Conservation (phyloP, 1,284 basidiomycete species). For the Sporisorium graminicola region DNA sequence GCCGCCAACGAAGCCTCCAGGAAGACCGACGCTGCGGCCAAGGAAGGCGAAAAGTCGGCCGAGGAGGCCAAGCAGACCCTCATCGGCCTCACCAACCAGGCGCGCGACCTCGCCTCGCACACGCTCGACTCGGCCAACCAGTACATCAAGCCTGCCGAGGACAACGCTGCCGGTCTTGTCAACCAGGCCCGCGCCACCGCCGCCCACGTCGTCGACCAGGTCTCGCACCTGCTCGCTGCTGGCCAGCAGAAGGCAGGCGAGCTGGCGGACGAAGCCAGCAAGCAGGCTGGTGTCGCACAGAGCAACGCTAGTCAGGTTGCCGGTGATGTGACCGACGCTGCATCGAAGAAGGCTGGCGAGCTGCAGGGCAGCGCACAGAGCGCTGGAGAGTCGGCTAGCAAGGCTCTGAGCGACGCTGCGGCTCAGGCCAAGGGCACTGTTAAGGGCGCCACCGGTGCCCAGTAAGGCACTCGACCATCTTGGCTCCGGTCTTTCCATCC, state of each 20-base stretch:
- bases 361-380: conserved; percentile 27
- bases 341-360: conserved; percentile 37
- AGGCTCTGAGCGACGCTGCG: conserved; percentile 51
- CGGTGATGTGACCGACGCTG: conserved; percentile 26
- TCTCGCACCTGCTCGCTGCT: conserved; percentile 40
- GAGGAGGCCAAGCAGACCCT: conserved; percentile 56
- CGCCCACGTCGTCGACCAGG: conserved; percentile 43
- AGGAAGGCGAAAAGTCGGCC: conserved; percentile 49
- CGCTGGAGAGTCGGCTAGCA: conserved; percentile 32
- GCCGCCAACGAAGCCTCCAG: conserved; percentile 48
- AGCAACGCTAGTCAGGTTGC: conserved; percentile 20
- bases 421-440: conserved; percentile 50
- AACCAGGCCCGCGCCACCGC: conserved; percentile 50
- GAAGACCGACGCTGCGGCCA: conserved; percentile 39
- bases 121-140: conserved; percentile 57
- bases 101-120: conserved; percentile 51
- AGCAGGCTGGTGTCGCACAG: conserved; percentile 33
- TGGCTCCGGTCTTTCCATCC: neutral
- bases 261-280: conserved; percentile 41
- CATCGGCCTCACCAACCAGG: conserved; percentile 50
- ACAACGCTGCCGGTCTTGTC: conserved; percentile 40
- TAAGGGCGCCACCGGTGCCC: conserved; percentile 34
- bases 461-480: conserved; percentile 11
- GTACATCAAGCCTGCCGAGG: conserved; percentile 57
- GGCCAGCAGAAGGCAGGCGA: conserved; percentile 51